These are phyloP conservation scores for Cinchona pubescens DNA, from an alignment of 257 asterid species.

Conservation along the genomic window DNA sequence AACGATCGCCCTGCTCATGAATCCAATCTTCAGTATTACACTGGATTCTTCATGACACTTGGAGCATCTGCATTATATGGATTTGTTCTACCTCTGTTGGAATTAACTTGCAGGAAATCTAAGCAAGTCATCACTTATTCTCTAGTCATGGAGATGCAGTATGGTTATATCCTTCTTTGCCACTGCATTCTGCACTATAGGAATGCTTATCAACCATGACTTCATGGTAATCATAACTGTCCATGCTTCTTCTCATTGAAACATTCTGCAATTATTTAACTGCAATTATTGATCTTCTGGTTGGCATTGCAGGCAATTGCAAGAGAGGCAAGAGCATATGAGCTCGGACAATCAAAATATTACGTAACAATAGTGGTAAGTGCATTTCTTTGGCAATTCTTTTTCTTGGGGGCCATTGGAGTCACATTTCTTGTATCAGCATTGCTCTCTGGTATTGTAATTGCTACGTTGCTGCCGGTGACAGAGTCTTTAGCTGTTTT, in stretches of 20 bases:
- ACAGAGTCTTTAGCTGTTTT: slow-evolving; percentile 25
- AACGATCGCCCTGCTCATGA: slow-evolving; percentile 25
- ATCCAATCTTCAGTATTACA: slow-evolving; percentile 18
- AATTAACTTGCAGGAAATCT: slow-evolving; percentile 22
- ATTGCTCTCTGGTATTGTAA: slow-evolving; percentile 25
- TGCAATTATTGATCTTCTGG: not conserved
- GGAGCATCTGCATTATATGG: slow-evolving; percentile 35
- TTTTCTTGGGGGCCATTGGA: slow-evolving; percentile 27
- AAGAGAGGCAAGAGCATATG: slow-evolving; percentile 23
- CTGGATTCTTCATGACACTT: slow-evolving; percentile 30
- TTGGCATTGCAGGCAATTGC: slow-evolving; percentile 24
- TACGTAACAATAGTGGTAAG: slow-evolving; percentile 16
- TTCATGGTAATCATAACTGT: not conserved
- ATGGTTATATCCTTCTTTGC: slow-evolving; percentile 26
- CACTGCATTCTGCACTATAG: slow-evolving; percentile 28
- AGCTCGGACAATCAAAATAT: slow-evolving; percentile 20
- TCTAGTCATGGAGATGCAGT: slow-evolving; percentile 30
- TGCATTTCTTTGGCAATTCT: slow-evolving; percentile 21
- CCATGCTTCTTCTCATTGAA: not conserved
- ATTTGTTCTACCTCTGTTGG: slow-evolving; percentile 27
- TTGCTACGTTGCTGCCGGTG: slow-evolving; percentile 27
- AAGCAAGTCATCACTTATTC: slow-evolving; percentile 25
- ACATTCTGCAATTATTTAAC: not conserved
- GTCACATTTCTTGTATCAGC: slow-evolving; percentile 25
- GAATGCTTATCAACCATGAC: slow-evolving; percentile 32